Conservation (phyloP, 2,329 filamentous ascomycete genomes). For the Colletotrichum graminicola region DNA sequence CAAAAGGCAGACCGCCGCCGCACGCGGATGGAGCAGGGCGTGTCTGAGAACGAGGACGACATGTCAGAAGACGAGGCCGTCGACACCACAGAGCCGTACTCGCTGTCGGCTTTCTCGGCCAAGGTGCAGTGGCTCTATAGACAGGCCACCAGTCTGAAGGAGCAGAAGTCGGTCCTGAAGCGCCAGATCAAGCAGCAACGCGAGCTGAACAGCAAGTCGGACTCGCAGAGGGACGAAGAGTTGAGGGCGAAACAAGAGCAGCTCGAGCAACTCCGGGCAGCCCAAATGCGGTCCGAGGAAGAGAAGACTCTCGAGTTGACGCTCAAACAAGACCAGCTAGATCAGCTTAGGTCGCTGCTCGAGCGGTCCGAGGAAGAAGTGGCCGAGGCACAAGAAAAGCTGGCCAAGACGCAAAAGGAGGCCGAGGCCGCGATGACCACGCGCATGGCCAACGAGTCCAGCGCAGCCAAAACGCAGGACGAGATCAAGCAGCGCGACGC, state of each 20-base stretch:
- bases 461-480: constrained; percentile 45
- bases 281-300: constrained; percentile 32
- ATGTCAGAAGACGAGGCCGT: constrained; percentile 72
- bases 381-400: constrained; percentile 59
- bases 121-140: constrained; percentile 84
- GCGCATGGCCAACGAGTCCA: constrained; percentile 44
- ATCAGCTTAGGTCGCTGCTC: constrained; percentile 52
- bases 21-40: constrained; percentile 67
- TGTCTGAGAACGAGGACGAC: constrained; percentile 70
- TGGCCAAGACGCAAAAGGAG: constrained; percentile 61
- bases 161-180: constrained; percentile 90
- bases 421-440: constrained; percentile 54
- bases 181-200: constrained; percentile 96
- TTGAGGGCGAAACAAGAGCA: constrained; percentile 70
- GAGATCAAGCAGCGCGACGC: constrained; percentile 56
- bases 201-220: constrained; percentile 89
- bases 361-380: constrained; percentile 55
- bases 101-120: constrained; percentile 79
- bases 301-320: constrained; percentile 74
- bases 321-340: constrained; percentile 65
- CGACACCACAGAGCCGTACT: constrained; percentile 72
- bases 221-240: constrained; percentile 76
- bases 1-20: constrained; percentile 66
- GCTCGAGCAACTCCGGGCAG: constrained; percentile 57
- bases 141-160: constrained; percentile 81